Base-by-base conservation (phyloP, 2,329 filamentous ascomycete genomes). In the Graphilbum sp. region DNA sequence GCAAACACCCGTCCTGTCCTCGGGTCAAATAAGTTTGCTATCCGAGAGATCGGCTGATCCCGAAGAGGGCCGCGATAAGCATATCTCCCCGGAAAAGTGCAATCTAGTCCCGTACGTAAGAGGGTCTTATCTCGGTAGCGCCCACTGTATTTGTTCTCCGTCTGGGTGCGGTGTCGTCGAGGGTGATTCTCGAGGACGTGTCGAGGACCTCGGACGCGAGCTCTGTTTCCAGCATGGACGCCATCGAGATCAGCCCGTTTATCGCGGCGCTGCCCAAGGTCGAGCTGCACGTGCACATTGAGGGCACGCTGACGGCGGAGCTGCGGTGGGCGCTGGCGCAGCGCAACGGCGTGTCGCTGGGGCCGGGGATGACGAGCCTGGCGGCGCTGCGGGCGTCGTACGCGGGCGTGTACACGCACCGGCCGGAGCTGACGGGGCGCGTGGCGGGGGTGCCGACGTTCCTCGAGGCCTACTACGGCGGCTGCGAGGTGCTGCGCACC, bases 391-490 rank as follows among this genome's bases (percentile, higher is more conserved):
- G 62, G 32, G 59, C 62, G 41, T 72, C 79, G 44, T 87, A 86
- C 55, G 58, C 65, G 40, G 55, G 85, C 57, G 66, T 67, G 33
- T 78, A 34, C 31, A 40, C 36, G 21, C 39, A 40, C 31, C 39
- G 39, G 0, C 54, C 53, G 1, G 59, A 61, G 35, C 49, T 59
- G 16, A 56, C 56, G 33, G 55, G 57, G 34, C 47, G 52, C 46
- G 36, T 46, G 32, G 43, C 46, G 3, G 18, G 24, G 21, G 32
- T 35, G 17, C 39, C 39, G 18, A 40, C 39, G 58, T 86, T 86
- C 58, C 66, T 86, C 18, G 64, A 72, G 51, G 82, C 81, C 58
- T 85, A 86, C 61, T 85, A 80, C 59, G 70, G 76, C 43, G 79
- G 75, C 49, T 79, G 84, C 67, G 70, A 67, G 35, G 78, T 79